A percentile compares a stretch with the other conserved stretches of the same genome.
phyloP scores from a whole-genome alignment of 2,329 filamentous ascomycete species.

The Trichophaea hybrida region DNA sequence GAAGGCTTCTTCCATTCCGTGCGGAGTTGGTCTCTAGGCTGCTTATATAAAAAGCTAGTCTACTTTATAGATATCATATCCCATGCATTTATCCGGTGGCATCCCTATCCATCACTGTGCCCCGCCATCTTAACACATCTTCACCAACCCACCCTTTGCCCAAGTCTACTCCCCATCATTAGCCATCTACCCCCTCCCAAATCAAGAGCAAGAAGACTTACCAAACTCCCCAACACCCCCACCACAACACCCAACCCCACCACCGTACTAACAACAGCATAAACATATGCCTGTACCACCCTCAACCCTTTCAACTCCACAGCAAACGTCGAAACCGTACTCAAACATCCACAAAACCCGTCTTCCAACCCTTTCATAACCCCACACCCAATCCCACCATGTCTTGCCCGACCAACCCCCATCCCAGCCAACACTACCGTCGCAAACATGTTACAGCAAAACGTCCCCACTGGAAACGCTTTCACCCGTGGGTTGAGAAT shows the following conservation, averaged over 20 bases:
- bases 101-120: not conserved
- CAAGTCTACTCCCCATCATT: too few species aligned
- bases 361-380: constrained; percentile 52
- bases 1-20: too few species aligned
- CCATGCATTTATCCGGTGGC: not conserved
- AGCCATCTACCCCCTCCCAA: not conserved
- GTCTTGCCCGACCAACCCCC: constrained; percentile 32
- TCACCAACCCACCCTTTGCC: not conserved
- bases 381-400: constrained; percentile 48
- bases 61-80: not conserved
- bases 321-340: constrained; percentile 55
- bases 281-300: constrained; percentile 23
- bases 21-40: too few species aligned
- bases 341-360: constrained; percentile 53
- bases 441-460: constrained; percentile 64
- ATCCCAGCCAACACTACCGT: constrained; percentile 60
- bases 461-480: constrained; percentile 73
- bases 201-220: not conserved
- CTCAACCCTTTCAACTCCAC: constrained; percentile 43
- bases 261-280: constrained; percentile 24
- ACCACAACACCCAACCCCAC: constrained; percentile 22
- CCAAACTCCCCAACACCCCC: constrained; percentile 25
- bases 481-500: constrained; percentile 52
- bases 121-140: not conserved
- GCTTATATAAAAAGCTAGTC: too few species aligned